A percentile compares a stretch with the other conserved stretches of the same genome.
Conservation (phyloP, 2,329 filamentous ascomycete genomes). For the Aureobasidium sp. region DNA sequence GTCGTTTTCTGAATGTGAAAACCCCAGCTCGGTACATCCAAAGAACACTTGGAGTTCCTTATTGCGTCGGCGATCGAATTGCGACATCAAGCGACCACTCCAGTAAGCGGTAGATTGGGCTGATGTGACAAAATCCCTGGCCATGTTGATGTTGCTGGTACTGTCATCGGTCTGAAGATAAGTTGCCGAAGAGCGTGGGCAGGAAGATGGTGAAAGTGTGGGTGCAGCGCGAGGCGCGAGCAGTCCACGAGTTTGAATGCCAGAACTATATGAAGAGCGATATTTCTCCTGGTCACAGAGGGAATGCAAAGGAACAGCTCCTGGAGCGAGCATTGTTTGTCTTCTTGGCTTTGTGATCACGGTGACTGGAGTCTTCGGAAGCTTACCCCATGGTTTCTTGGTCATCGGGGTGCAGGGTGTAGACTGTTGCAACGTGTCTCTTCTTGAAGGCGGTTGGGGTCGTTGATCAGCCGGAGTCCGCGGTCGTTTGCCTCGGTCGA, state of each 20-base stretch:
- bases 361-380: neutral
- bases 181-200: neutral
- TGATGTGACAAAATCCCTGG: neutral
- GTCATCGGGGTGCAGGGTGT: neutral
- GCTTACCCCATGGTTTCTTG: neutral
- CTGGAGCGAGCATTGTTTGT: neutral
- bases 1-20: neutral
- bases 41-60: neutral
- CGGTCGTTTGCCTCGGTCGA: neutral
- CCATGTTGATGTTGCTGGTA: neutral
- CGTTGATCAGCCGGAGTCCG: neutral
- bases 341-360: neutral
- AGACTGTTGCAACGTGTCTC: neutral
- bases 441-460: neutral
- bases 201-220: neutral
- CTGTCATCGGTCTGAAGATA: neutral
- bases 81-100: slow-evolving; percentile 9
- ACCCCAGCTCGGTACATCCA: neutral
- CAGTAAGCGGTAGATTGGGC: slow-evolving; percentile 7
- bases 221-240: neutral
- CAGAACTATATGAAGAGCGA: neutral
- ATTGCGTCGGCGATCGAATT: slow-evolving; percentile 5
- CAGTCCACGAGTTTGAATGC: neutral
- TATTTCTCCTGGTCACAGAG: neutral
- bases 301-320: neutral